Conservation (phyloP, 371 early-diverging fungal genomes). For the Zychaea mexicana region DNA sequence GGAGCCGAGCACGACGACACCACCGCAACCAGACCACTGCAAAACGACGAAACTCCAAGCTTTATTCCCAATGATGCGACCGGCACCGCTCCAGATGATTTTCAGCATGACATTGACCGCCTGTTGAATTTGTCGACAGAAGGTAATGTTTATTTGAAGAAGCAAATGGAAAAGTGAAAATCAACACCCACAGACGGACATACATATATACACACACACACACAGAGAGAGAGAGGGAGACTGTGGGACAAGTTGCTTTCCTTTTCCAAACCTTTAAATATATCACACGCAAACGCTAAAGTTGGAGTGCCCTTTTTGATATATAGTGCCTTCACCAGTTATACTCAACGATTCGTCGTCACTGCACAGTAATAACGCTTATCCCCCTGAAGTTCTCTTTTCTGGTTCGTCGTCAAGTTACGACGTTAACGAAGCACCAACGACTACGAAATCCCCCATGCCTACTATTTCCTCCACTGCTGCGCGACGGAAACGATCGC, state of each 20-base stretch:
- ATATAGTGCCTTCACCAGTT: not conserved
- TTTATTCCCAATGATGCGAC: not conserved
- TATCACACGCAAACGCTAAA: too few relatives aligned
- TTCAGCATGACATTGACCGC: conserved; percentile 32
- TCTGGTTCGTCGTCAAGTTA: conserved; percentile 2
- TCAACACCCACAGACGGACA: not conserved
- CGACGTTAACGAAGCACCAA: not conserved
- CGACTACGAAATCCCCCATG: not conserved
- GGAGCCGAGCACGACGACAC: conserved; percentile 3
- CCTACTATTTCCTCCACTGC: not conserved
- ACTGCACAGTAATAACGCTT: not conserved
- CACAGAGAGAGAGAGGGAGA: too few relatives aligned
- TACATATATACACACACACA: too few relatives aligned
- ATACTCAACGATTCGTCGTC: not conserved
- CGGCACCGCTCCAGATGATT: conserved; percentile 23
- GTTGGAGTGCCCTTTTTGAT: not conserved
- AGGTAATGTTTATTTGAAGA: not conserved
- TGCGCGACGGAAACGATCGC: conserved; percentile 14
- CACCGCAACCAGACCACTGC: not conserved
- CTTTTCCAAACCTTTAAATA: too few relatives aligned
- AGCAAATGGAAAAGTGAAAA: not conserved
- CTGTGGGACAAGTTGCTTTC: too few relatives aligned
- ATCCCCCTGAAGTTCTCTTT: conserved; percentile 1
- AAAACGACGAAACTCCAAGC: not conserved
- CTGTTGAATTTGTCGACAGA: conserved; percentile 20